Conservation (phyloP, 2,329 filamentous ascomycete species). For the Fusarium aywerte region DNA sequence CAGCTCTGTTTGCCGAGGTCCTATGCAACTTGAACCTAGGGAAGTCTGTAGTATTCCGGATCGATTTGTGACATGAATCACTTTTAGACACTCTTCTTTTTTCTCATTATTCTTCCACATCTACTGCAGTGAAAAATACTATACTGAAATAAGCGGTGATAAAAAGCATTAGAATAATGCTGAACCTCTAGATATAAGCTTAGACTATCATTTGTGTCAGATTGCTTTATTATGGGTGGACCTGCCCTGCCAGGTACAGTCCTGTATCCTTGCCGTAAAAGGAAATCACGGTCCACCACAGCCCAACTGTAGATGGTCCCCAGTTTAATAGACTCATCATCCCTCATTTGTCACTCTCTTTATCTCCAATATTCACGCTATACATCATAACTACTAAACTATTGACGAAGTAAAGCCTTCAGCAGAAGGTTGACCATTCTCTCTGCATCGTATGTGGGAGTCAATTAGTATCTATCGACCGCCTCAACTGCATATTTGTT, state of each 20-base stretch:
- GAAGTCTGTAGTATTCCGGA: neutral
- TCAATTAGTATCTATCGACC: slow-evolving; percentile 5
- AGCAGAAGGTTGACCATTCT: slow-evolving; percentile 8
- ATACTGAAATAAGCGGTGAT: no score
- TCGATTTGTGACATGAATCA: neutral
- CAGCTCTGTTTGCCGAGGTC: neutral
- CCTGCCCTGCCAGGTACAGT: neutral
- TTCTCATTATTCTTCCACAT: neutral
- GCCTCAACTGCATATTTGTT: slow-evolving; percentile 8
- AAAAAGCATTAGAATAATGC: no score
- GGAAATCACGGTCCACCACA: slow-evolving; percentile 11
- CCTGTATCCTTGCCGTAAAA: neutral
- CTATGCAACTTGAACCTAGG: neutral
- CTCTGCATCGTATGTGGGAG: neutral
- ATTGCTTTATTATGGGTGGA: neutral
- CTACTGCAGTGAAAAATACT: neutral
- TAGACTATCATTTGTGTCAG: no score
- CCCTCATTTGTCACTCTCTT: slow-evolving; percentile 15
- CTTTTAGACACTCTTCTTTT: neutral
- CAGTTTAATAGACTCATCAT: slow-evolving; percentile 2
- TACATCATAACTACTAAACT: slow-evolving; percentile 20
- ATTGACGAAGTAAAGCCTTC: neutral
- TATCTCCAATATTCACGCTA: slow-evolving; percentile 24
- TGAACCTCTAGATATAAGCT: neutral
- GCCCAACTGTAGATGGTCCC: slow-evolving; percentile 2